Percentiles rank a stretch among this genome's conserved stretches.
Evolutionary conservation across 345 rosid species (phyloP).

Genomic region (Theobroma cacao): DNA sequence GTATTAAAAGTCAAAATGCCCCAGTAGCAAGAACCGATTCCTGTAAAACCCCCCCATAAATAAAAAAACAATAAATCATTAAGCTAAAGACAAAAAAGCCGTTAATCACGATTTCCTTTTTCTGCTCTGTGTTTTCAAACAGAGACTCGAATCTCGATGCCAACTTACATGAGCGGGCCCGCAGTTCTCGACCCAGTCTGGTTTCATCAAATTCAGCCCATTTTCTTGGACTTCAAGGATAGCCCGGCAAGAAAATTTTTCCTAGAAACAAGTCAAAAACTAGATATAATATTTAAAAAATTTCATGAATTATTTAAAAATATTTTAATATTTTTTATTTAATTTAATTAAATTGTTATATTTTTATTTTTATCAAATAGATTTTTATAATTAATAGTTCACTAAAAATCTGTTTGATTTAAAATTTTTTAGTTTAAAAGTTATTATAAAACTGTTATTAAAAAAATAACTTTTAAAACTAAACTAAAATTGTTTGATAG

Average conservation of each 20-base stretch:
- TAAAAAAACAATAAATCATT: not conserved
- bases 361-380: too few relatives aligned
- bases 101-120: constrained; percentile 47
- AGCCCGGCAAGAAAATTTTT: not conserved
- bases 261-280: too few relatives aligned
- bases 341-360: too few relatives aligned
- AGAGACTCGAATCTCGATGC: constrained; percentile 47
- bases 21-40: constrained; percentile 38
- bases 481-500: too few relatives aligned
- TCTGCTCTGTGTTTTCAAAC: constrained; percentile 9
- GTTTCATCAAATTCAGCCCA: not conserved
- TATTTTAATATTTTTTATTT: too few relatives aligned
- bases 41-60: constrained; percentile 12
- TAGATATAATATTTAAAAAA: too few relatives aligned
- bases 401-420: too few relatives aligned
- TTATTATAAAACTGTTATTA: too few relatives aligned
- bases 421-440: too few relatives aligned
- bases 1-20: constrained; percentile 59
- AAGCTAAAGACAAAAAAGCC: constrained; percentile 41
- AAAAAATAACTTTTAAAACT: too few relatives aligned
- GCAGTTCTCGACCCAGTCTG: not conserved
- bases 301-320: too few relatives aligned
- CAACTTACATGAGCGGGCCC: not conserved
- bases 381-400: too few relatives aligned
- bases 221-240: not conserved